These are phyloP conservation scores for Myxozyma udenii DNA, from an alignment of 805 yeast genomes.

Conservation along the genomic window DNA sequence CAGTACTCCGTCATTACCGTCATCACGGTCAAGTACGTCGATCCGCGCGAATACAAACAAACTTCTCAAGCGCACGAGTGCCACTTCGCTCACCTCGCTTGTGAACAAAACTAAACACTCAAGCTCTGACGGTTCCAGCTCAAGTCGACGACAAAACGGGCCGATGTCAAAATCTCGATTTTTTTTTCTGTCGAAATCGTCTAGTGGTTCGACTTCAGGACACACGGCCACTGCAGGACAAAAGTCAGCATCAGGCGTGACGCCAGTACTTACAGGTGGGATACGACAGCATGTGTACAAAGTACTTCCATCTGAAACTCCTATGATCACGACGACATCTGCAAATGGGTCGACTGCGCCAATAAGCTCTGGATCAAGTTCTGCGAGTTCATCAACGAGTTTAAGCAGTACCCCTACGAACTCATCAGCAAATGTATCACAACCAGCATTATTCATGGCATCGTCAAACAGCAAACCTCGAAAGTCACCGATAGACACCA, in stretches of 20 bases:
- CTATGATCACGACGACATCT: not conserved
- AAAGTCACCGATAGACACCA: constrained; percentile 13
- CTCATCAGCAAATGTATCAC: constrained; percentile 8
- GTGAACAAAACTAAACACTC: constrained; percentile 8
- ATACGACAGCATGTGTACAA: constrained; percentile 10
- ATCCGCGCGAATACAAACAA: constrained; percentile 2
- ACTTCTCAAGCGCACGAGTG: constrained; percentile 15
- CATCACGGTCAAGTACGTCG: not conserved
- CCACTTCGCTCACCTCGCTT: constrained; percentile 16
- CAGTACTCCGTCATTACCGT: constrained; percentile 1
- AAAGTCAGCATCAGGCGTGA: too few relatives aligned
- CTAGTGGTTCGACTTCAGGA: constrained; percentile 4
- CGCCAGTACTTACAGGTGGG: constrained; percentile 26
- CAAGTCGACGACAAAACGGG: constrained; percentile 2
- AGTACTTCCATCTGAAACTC: constrained; percentile 5
- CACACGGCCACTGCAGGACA: too few relatives aligned
- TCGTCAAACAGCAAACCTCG: constrained; percentile 2
- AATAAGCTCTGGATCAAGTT: constrained; percentile 19
- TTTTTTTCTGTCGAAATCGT: constrained; percentile 13
- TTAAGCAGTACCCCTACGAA: constrained; percentile 13
- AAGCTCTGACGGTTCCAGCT: not conserved
- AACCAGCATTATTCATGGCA: constrained; percentile 3
- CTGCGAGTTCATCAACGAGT: constrained; percentile 18
- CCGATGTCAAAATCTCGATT: constrained; percentile 17
- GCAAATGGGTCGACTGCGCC: not conserved